Evolutionary conservation across 2,329 filamentous ascomycete genomes (phyloP).

Genomic region (Colletotrichum sublineola): DNA sequence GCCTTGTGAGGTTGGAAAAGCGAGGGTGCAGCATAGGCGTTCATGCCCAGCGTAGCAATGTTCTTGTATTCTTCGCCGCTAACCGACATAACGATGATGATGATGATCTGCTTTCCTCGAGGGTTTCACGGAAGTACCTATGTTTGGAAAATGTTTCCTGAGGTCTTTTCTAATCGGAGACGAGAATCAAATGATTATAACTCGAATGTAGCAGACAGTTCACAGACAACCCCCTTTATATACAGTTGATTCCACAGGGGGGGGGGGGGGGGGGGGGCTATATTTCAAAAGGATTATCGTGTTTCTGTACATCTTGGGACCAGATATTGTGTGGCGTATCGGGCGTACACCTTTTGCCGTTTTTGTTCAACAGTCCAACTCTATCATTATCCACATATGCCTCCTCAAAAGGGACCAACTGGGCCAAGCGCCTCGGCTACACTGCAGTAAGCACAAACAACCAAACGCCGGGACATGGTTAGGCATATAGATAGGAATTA

Average conservation of each 20-base stretch:
- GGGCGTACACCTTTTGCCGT: too few relatives aligned
- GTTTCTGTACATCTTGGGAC: too few relatives aligned
- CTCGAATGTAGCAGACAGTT: neutral
- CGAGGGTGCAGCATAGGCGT: conserved; percentile 57
- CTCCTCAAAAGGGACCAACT: too few relatives aligned
- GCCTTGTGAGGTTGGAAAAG: conserved; percentile 61
- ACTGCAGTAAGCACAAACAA: neutral
- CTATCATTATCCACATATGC: too few relatives aligned
- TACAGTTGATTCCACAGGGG: neutral
- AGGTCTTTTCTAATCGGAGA: neutral
- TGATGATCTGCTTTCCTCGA: neutral
- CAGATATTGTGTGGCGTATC: too few relatives aligned
- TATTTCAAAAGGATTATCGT: too few relatives aligned
- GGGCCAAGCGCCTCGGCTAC: too few relatives aligned
- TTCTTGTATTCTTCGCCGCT: conserved; percentile 41
- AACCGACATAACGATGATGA: conserved; percentile 29
- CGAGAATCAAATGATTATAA: neutral
- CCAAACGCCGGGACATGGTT: neutral
- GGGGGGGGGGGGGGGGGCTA: too few relatives aligned
- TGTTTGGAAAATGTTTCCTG: neutral
- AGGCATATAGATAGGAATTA: neutral
- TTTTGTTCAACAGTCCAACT: too few relatives aligned
- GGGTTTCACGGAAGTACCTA: neutral
- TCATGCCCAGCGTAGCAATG: conserved; percentile 49
- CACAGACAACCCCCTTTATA: neutral